Percentiles rank a stretch among this genome's conserved stretches.
These are phyloP conservation scores for Zygoascus tannicola DNA, from an alignment of 805 yeast genomes.

Conservation along the genomic window DNA sequence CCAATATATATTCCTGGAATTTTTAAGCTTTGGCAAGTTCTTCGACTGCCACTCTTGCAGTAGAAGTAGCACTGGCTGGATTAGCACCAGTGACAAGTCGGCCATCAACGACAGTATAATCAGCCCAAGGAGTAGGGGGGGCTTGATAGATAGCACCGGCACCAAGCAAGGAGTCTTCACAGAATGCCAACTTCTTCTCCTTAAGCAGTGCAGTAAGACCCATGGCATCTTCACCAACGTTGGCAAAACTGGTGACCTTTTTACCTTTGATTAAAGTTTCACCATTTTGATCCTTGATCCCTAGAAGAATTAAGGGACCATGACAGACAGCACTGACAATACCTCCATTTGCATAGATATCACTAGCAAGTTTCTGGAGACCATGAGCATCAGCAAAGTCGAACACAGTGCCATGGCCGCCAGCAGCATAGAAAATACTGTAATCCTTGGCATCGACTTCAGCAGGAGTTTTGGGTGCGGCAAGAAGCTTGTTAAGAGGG, in stretches of 20 bases:
- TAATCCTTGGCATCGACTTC: conserved; percentile 43
- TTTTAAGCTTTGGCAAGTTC: no score
- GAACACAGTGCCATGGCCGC: conserved; percentile 54
- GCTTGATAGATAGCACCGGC: conserved; percentile 37
- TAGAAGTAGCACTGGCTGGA: conserved; percentile 34
- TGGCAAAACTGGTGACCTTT: conserved; percentile 53
- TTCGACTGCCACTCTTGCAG: conserved; percentile 12
- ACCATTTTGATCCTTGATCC: conserved; percentile 37
- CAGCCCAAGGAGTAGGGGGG: conserved; percentile 47
- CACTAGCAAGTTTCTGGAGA: conserved; percentile 38
- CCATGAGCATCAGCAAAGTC: conserved; percentile 47
- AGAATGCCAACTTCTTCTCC: conserved; percentile 27
- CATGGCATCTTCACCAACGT: conserved; percentile 39
- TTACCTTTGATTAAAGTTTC: conserved; percentile 42
- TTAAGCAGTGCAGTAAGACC: conserved; percentile 25
- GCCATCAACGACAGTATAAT: conserved; percentile 45
- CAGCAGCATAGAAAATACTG: conserved; percentile 51
- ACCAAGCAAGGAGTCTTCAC: conserved; percentile 32
- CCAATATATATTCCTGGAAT: no score
- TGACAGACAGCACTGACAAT: conserved; percentile 59
- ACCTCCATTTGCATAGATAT: conserved; percentile 43
- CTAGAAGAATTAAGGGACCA: conserved; percentile 53
- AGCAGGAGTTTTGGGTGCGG: conserved; percentile 37
- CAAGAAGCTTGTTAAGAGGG: conserved; percentile 33
- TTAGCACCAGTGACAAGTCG: conserved; percentile 57